Evolutionary conservation across 495 filamentous ascomycete genomes (phyloP), one percentile per base, ranked within the genome.

Genomic region (Hyaloscypha variabilis): DNA sequence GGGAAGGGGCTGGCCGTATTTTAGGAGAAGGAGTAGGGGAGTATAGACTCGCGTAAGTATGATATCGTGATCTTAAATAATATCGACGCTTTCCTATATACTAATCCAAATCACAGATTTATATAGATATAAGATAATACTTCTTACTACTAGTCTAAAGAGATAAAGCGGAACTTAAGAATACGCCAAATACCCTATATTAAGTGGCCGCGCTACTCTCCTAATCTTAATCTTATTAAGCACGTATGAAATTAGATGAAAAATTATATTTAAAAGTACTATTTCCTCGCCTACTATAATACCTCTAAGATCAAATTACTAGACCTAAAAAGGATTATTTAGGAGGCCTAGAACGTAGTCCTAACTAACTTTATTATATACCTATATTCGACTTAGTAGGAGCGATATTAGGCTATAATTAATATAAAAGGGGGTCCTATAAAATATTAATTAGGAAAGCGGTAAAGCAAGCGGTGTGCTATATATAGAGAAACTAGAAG

Each of bases 1-100:
- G 53, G 52, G 6, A 75, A 75, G 62, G 74, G 75, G 1, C 74
- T 64, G 30, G 63, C 65, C 6, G 56, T 70, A 25, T 74, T 77
- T 49, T 76, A 65, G 68, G 69, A 75, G 49, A 77, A 77, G 52
- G 69, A 73, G 21, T 77, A 64, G 72, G 71, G 68, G 2, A 63
- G 8, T 39, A 73, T 77, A 1, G 67, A 63, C 24, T 58, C 31
- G 0, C 4, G 63, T 13, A 63, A 49, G 6, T 75, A 75, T 59
- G 23, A 52, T 13, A 50, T 36, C 13, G 39, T 62, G 53, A 74
- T 67, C 46, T 31, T 74, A 14, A 66, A 62, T 31, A 31, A 67
- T n/a, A 69, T 74, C 24, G 1, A 73, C 6, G 63, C 61, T 23
- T 72, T 54, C 60, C 34, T 69, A 1, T 11, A 39, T 8, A 55